Conservation (phyloP, 2,329 filamentous ascomycete genomes). For the Alternaria angustiovoidea region DNA sequence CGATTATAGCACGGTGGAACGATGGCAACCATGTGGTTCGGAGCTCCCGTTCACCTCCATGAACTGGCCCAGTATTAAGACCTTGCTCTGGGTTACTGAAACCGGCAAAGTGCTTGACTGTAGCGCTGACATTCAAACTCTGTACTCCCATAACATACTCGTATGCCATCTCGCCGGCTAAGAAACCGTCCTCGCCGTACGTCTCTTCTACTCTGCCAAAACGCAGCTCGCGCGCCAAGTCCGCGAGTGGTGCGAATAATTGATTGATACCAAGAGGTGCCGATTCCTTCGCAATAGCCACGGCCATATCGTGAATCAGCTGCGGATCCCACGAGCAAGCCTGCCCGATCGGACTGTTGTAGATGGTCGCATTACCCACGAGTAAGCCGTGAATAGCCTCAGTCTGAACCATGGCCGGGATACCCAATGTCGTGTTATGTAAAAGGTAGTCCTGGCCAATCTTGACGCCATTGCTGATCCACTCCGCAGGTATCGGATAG, state of each 20-base stretch:
- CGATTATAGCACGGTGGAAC: conserved; percentile 75
- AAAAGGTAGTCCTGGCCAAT: conserved; percentile 73
- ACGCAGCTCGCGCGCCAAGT: conserved; percentile 74
- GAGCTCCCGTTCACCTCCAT: conserved; percentile 64
- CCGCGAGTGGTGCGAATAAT: conserved; percentile 74
- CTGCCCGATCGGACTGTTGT: conserved; percentile 78
- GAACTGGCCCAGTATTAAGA: conserved; percentile 70
- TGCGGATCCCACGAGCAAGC: conserved; percentile 75
- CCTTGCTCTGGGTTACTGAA: conserved; percentile 76
- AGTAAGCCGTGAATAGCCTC: conserved; percentile 79
- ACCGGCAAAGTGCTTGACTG: conserved; percentile 78
- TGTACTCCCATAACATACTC: conserved; percentile 69
- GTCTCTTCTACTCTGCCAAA: conserved; percentile 79
- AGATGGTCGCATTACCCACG: conserved; percentile 77
- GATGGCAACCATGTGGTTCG: conserved; percentile 64
- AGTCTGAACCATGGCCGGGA: conserved; percentile 76
- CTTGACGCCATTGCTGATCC: conserved; percentile 69
- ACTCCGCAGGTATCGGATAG: conserved; percentile 69
- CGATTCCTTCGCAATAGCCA: conserved; percentile 71
- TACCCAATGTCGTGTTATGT: conserved; percentile 70
- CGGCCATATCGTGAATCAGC: conserved; percentile 71
- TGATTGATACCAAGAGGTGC: conserved; percentile 75
- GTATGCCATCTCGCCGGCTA: conserved; percentile 74
- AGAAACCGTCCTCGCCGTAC: conserved; percentile 72
- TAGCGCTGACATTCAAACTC: conserved; percentile 70